Base-by-base conservation (phyloP, 345 rosid genomes). In the Cochlearia excelsa region DNA sequence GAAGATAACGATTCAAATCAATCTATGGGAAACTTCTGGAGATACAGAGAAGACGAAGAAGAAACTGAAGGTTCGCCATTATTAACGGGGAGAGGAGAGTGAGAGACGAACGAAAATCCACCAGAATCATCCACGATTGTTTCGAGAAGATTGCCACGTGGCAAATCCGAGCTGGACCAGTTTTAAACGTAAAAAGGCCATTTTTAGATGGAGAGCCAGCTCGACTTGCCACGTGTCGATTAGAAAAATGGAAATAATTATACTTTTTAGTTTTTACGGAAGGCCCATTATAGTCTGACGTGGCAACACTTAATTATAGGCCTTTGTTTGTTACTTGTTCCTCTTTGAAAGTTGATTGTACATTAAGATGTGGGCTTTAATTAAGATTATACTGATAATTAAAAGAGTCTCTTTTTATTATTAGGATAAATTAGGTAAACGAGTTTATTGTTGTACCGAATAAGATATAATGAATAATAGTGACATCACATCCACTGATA, bases 31-130 rank as follows among this genome's bases (percentile, higher is more conserved):
- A 57, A 63, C 38, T 16, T 34, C 1, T 11, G 26, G 27, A 49
- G 63, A 49, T 49, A 43, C 68, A 69, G 69, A 37, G 35, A 56
- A 37, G 70, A 47, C 31, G 43, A 57, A 35, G 46, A 41, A 40
- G 57, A 45, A 71, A 64, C 34, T 33, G 54, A 57, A 55, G 74
- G 74, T 57, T 57, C 33, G 55, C 74, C 74, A 70, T 63, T 63
- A 37, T 57, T 63, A 38, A 70, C 74, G 74, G 69, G 69, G 57
- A 54, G 63, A 16, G 41, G 51, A 26, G 34, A 43, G 16, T 41
- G 68, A 11, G 54, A 56, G 68, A 62, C 39, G 50, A 49, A 29
- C 63, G 41, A 48, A 46, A 28, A 57, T 52, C 28, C 44, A 51
- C 40, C 5, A 33, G 35, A 16, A 16, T 16, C 23, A 16, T 16